phyloP scores from a whole-genome alignment of 805 yeast species.

The Pichia californica region DNA sequence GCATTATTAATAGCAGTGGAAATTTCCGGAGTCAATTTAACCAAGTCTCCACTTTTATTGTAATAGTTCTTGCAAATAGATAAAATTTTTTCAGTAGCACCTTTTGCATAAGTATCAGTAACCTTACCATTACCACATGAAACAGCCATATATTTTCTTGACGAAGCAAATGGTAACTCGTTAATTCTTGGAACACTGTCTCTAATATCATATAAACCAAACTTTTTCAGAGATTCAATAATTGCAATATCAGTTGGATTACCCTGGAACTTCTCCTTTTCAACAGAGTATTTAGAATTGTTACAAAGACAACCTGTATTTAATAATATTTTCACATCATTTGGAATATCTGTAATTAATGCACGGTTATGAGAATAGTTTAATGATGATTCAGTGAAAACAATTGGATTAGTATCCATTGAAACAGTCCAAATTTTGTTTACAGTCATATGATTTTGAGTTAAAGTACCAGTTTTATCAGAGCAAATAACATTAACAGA shows the following conservation, averaged over 20 bases:
- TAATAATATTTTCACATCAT: slow-evolving; percentile 49
- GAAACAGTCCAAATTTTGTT: slow-evolving; percentile 77
- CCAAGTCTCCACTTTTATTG: slow-evolving; percentile 52
- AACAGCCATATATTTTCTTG: slow-evolving; percentile 88
- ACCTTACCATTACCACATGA: slow-evolving; percentile 52
- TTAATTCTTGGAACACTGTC: slow-evolving; percentile 48
- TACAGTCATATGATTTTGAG: slow-evolving; percentile 88
- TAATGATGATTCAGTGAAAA: slow-evolving; percentile 28
- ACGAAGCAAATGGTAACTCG: slow-evolving; percentile 82
- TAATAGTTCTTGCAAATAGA: slow-evolving; percentile 53
- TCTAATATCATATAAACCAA: slow-evolving; percentile 69
- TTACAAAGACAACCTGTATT: slow-evolving; percentile 71
- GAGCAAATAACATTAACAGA: slow-evolving; percentile 91
- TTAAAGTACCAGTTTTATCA: slow-evolving; percentile 86
- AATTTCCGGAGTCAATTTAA: slow-evolving; percentile 49
- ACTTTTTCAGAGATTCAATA: slow-evolving; percentile 62
- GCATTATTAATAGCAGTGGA: slow-evolving; percentile 43
- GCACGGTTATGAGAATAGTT: slow-evolving; percentile 29
- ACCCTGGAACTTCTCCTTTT: slow-evolving; percentile 69
- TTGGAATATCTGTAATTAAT: slow-evolving; percentile 40
- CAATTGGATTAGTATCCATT: slow-evolving; percentile 30
- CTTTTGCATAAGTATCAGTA: slow-evolving; percentile 67
- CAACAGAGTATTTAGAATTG: slow-evolving; percentile 63
- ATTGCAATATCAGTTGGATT: slow-evolving; percentile 95
- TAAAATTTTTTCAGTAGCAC: slow-evolving; percentile 78